Evolutionary conservation across 345 rosid genomes (phyloP).

Genomic region (Euclidium syriacum): DNA sequence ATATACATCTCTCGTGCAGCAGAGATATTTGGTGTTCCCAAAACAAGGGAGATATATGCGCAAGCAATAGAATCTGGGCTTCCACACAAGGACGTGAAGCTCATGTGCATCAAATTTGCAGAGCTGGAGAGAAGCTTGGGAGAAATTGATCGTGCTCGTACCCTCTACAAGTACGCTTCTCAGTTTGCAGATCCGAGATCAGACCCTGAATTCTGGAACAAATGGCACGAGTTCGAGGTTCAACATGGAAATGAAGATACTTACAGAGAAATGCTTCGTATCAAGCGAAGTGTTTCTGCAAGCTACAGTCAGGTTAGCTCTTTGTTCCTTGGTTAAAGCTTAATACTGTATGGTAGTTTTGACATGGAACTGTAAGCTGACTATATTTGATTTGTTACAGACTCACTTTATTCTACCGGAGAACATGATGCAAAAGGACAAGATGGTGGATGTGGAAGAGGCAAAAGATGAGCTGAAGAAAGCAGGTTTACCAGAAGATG

Average conservation of each 20-base stretch:
- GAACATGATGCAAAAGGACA: constrained; percentile 90
- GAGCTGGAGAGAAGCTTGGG: constrained; percentile 91
- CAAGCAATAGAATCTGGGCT: constrained; percentile 95
- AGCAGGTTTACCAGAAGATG: constrained; percentile 83
- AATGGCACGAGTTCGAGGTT: constrained; percentile 94
- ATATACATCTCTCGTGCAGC: constrained; percentile 92
- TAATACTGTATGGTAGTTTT: no score
- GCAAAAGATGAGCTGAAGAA: constrained; percentile 83
- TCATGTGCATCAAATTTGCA: constrained; percentile 85
- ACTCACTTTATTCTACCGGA: constrained; percentile 85
- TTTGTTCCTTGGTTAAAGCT: no score
- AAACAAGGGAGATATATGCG: constrained; percentile 91
- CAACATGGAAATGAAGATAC: constrained; percentile 96
- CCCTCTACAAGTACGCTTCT: constrained; percentile 72
- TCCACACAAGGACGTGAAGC: constrained; percentile 91
- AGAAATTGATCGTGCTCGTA: constrained; percentile 89
- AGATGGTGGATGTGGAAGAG: constrained; percentile 62
- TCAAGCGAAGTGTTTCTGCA: constrained; percentile 86
- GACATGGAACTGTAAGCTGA: background rate
- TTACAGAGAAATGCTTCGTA: constrained; percentile 88
- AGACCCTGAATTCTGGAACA: constrained; percentile 82
- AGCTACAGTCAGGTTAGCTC: constrained; percentile 80
- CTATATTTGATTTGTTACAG: constrained; percentile 35
- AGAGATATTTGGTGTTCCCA: constrained; percentile 92
- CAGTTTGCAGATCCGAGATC: constrained; percentile 93